Evolutionary conservation across 371 early-diverging fungal genomes (phyloP), one percentile per base, ranked within the genome.

Genomic region (Basidiobolus meristosporus): DNA sequence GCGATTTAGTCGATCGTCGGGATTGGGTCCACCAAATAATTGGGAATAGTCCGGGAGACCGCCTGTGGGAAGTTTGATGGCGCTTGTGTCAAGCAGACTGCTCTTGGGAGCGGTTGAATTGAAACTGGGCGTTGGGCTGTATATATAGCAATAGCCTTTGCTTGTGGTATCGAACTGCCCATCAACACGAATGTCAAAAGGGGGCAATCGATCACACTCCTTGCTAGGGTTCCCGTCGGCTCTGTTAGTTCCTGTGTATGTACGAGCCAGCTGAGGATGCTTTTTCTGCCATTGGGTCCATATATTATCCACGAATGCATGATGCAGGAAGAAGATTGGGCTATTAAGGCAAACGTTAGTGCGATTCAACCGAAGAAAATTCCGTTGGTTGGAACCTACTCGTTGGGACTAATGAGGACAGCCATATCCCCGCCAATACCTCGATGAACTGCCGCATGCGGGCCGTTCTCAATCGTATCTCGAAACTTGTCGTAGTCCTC

Each of bases 381-480:
- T 5, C n/a, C n/a, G 31, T 30, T 33, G 34, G 3, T 15, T 33
- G 17, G 3, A 6, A 36, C 36, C 19, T 36, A 36, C 36, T 36
- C 36, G 53, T 67, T 67, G 37, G 65, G 21, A 26, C 45, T 48
- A 22, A 32, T 21, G 59, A 62, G 53, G 16, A 50, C 48, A n/a
- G 42, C 44, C 53, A 63, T 56, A 41, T 56, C 49, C 10, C 73
- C 73, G 20, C 66, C 63, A 30, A 72, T 44, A 29, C 44, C 43
- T n/a, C 28, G 15, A 56, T 72, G 73, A 7, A 68, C 57, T 3
- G 48, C 16, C 14, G 52, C 57, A 51, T 72, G 68, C 11, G 68
- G 66, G 26, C 43, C 36, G 11, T 43, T 19, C 43, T 68, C 73
- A 18, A 72, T 31, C 7, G 36, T 34, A 1, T 41, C 33, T 2